Conservation (phyloP, 2,329 filamentous ascomycete genomes). For the Teratosphaeria epicoccoides region DNA sequence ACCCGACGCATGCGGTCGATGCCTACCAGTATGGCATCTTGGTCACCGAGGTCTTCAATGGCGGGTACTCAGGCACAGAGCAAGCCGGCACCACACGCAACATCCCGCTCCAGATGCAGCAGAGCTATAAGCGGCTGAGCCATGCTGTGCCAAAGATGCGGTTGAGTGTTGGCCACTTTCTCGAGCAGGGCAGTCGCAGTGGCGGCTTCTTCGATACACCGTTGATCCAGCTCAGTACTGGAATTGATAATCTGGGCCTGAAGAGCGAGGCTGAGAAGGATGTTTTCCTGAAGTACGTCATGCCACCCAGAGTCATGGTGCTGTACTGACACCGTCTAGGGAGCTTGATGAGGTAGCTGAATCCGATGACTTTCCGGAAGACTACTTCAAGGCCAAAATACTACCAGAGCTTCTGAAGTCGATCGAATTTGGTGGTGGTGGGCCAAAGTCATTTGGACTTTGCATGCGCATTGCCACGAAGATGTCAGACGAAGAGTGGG, state of each 20-base stretch:
- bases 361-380: conserved; percentile 89
- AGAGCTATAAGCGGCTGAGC: conserved; percentile 79
- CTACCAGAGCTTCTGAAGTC: conserved; percentile 94
- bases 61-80: conserved; percentile 62
- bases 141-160: conserved; percentile 84
- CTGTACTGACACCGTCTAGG: conserved; percentile 24
- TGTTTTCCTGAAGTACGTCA: conserved; percentile 58
- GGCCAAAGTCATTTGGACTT: conserved; percentile 76
- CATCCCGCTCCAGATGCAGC: conserved; percentile 78
- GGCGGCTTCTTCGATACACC: conserved; percentile 89
- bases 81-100: conserved; percentile 78
- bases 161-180: conserved; percentile 71
- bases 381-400: conserved; percentile 96
- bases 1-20: conserved; percentile 71
- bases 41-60: conserved; percentile 87
- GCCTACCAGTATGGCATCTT: conserved; percentile 77
- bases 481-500: conserved; percentile 81
- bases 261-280: conserved; percentile 79
- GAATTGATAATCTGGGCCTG: conserved; percentile 82
- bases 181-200: conserved; percentile 74
- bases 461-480: conserved; percentile 88
- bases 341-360: conserved; percentile 64
- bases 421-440: conserved; percentile 94
- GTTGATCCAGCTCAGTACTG: conserved; percentile 82
- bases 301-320: neutral